Percentiles rank a stretch among this genome's conserved stretches.
These are phyloP conservation scores for Parietichytrium sp. DNA, from an alignment of 108 stramenopile species.

Conservation along the genomic window DNA sequence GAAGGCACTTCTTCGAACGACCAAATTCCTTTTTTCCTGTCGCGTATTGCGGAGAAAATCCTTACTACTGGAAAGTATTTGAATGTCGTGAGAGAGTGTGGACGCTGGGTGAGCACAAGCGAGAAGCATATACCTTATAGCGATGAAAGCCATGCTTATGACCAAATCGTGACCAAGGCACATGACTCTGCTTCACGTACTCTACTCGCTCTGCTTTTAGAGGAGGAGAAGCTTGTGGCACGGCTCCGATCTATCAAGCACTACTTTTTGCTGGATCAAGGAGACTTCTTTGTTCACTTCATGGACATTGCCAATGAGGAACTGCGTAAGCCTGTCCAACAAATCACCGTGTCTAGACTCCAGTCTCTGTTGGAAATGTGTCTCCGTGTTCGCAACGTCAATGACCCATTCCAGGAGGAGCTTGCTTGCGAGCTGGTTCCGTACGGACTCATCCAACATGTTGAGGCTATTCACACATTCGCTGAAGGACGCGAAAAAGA, in stretches of 20 bases:
- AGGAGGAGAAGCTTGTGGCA: slow-evolving; percentile 48
- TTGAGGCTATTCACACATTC: slow-evolving; percentile 60
- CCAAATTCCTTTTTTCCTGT: slow-evolving; percentile 34
- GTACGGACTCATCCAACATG: slow-evolving; percentile 53
- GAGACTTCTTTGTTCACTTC: slow-evolving; percentile 93
- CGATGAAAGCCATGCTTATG: background rate
- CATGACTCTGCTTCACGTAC: background rate
- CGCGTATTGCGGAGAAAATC: background rate
- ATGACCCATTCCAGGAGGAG: background rate
- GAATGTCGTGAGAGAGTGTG: slow-evolving; percentile 18
- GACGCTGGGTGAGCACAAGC: background rate
- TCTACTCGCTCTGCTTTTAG: background rate
- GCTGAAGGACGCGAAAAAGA: too few species aligned
- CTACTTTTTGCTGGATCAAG: slow-evolving; percentile 94
- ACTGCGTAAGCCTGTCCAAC: slow-evolving; percentile 61
- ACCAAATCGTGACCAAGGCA: background rate
- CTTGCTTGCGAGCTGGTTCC: slow-evolving; percentile 15
- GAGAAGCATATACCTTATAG: background rate
- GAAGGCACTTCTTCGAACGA: background rate
- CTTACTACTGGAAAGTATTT: slow-evolving; percentile 2
- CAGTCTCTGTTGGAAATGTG: slow-evolving; percentile 75
- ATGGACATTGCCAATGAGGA: slow-evolving; percentile 86
- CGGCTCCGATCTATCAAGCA: slow-evolving; percentile 80
- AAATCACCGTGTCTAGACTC: slow-evolving; percentile 70
- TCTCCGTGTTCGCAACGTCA: slow-evolving; percentile 41